Evolutionary conservation across 2,329 filamentous ascomycete species (phyloP).

Genomic region (Aspergillus jensenii): DNA sequence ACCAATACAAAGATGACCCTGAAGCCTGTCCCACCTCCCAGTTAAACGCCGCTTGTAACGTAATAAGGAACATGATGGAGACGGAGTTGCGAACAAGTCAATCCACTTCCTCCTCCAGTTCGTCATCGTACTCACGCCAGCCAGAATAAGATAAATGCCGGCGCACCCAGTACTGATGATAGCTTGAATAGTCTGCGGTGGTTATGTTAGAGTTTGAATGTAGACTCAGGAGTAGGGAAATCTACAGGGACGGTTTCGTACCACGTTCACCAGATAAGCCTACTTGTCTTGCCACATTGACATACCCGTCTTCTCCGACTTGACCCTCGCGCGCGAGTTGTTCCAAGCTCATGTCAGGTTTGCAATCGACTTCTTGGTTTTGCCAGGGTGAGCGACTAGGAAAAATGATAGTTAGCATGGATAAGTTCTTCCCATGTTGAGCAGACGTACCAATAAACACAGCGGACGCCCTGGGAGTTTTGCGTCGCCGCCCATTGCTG

Average conservation of each 20-base stretch:
- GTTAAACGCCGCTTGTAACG: not conserved
- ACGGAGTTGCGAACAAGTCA: not conserved
- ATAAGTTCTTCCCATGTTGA: not conserved
- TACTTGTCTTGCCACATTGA: constrained; percentile 46
- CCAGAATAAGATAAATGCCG: constrained; percentile 24
- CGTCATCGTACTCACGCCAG: constrained; percentile 6
- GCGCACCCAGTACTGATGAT: constrained; percentile 40
- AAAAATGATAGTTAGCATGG: not conserved
- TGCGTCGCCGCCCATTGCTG: constrained; percentile 50
- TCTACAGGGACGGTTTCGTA: constrained; percentile 30
- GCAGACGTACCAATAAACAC: constrained; percentile 47
- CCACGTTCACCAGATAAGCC: constrained; percentile 41
- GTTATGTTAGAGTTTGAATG: not conserved
- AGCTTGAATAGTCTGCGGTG: constrained; percentile 40
- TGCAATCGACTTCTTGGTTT: constrained; percentile 24
- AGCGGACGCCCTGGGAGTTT: constrained; percentile 35
- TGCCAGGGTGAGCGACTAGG: constrained; percentile 44
- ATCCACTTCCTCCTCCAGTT: not conserved
- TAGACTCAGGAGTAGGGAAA: constrained; percentile 6
- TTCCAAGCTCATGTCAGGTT: constrained; percentile 25
- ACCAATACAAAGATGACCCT: not conserved
- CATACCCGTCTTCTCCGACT: constrained; percentile 41
- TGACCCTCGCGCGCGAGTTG: constrained; percentile 29
- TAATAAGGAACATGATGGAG: not conserved
- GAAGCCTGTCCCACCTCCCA: not conserved